Base-by-base conservation (phyloP, 1,284 basidiomycete species). In the Chalciporus sp. region DNA sequence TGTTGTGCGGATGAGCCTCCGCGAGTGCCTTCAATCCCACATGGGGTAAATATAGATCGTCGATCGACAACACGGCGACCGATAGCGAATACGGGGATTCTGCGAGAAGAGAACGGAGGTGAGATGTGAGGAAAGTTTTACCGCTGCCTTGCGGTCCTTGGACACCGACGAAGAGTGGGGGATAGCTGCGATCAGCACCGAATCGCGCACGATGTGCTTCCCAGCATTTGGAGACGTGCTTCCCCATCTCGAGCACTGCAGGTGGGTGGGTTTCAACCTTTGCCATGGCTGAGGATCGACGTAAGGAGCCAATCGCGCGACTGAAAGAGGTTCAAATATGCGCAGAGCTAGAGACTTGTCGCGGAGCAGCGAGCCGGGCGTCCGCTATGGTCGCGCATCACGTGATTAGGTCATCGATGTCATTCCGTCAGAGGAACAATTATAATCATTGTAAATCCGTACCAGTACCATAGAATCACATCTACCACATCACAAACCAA, bases 121-220 rank as follows among this genome's bases (percentile, higher is more conserved):
- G 77, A 6, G 77, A 76, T 4, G 88, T 83, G 37, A 90, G 75
- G 68, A 80, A 88, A 0, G 92, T 86, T 76, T 94, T 93, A 35
- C 92, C 92, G 56, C 86, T 86, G 16, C 90, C 90, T 71, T 95
- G 94, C 0, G 93, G 92, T 0, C 94, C 94, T 73, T 95, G 94
- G 12, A 95, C 66, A 1, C 86, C 92, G 9, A 94, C 83, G 56
- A 91, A 86, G 17, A 92, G 73, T 5, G 89, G 87, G 16, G 70
- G 67, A 4, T 12, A 56, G 29, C 20, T 40, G 47, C 47, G 12
- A 27, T 43, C 35, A 52, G 54, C 3, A 44, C 56, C 27, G 49
- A 73, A 57, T 17, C 46, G 59, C 16, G 58, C 37, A 8, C 70
- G 68, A 57, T 72, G 69, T 4, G 51, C 42, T 28, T 60, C 42